phyloP scores from a whole-genome alignment of 345 rosid genomes.

The Punica granatum region DNA sequence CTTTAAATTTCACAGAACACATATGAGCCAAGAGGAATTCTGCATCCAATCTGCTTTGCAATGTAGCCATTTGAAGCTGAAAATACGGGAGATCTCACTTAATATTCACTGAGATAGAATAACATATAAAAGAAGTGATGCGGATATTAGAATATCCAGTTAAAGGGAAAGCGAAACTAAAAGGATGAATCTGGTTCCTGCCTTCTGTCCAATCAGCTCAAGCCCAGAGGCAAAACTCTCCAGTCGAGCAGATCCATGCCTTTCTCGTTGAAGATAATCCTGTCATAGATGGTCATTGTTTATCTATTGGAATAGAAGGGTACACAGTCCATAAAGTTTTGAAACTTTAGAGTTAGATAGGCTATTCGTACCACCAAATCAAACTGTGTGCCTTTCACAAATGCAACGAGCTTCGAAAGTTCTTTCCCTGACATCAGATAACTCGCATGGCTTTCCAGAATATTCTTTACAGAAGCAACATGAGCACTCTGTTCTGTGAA shows the following conservation, averaged over 20 bases:
- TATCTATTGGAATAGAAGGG: constrained; percentile 2
- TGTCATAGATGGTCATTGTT: constrained; percentile 21
- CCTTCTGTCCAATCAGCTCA: constrained; percentile 90
- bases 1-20: constrained; percentile 98
- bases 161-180: too few relatives aligned
- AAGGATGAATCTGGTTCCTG: too few relatives aligned
- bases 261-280: constrained; percentile 96
- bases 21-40: constrained; percentile 94
- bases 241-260: constrained; percentile 75
- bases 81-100: neutral
- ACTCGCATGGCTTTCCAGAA: constrained; percentile 92
- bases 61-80: constrained; percentile 93
- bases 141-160: neutral
- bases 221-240: constrained; percentile 91
- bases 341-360: neutral
- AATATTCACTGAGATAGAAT: neutral
- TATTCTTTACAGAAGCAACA: constrained; percentile 80
- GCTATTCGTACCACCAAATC: constrained; percentile 78
- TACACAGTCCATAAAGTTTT: neutral
- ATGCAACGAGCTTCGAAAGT: constrained; percentile 95
- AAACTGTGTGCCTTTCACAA: constrained; percentile 98
- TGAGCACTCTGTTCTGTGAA: constrained; percentile 88
- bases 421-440: constrained; percentile 96
- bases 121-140: neutral
- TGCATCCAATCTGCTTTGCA: constrained; percentile 92